Evolutionary conservation across 2,329 filamentous ascomycete species (phyloP), one percentile per base, ranked within the genome.

Genomic region (Diaporthe eres): DNA sequence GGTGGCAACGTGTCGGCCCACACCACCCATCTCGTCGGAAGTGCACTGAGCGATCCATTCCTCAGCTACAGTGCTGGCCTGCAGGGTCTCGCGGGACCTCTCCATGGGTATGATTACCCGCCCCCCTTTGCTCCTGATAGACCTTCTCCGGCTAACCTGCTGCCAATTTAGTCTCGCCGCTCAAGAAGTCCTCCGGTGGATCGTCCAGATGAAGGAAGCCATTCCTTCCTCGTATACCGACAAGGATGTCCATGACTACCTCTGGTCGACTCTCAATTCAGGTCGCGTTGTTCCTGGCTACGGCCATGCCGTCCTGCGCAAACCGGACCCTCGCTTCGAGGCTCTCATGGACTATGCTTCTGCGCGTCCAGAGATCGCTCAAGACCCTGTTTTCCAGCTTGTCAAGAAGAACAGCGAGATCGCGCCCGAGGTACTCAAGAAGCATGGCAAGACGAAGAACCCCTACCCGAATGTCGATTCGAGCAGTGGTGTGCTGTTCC

Each of bases 381-480:
- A 90, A 65, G 94, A 98, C 84, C 95, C 96, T 1, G 93, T 98
- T 78, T 98, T 98, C 92, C 92, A 95, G 85, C 92, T 99, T 15
- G 96, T 99, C 74, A 94, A 96, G 90, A 93, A 94, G 87, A 98
- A 98, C 88, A 95, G 94, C 79, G 93, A 95, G 82, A 93, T 99
- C 78, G 97, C 97, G 0, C 97, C 97, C 22, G 91, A 92, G 71
- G 97, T 99, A 28, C 89, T 99, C 80, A 97, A 92, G 81, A 92
- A 98, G 87, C 97, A 99, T 83, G 97, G 97, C 85, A 98, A 98
- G 93, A 98, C 95, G 79, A 98, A 98, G 90, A 98, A 98, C 87
- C 95, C 97, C 2, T 98, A 96, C 86, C 97, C 97, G 78, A 99
- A 99, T 84, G 97, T 99, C 77, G 97, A 99, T 85, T 95, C 94